Evolutionary conservation across 192 early-diverging fungal species (phyloP), one percentile per base, ranked within the genome.

Genomic region (Mortierella hygrophila): DNA sequence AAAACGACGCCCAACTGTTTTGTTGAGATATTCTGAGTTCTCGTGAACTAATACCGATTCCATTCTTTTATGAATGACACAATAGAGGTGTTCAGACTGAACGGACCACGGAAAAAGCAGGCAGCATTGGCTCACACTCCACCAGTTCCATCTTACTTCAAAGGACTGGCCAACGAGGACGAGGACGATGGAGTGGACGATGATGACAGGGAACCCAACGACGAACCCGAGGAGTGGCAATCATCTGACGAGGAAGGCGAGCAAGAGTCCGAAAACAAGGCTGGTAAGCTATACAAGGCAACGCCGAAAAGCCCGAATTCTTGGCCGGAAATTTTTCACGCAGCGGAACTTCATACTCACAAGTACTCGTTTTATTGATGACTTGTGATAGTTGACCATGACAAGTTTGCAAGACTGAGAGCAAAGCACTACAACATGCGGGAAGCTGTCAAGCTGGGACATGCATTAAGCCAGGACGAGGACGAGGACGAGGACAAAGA

Each of bases 351-450:
- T 54, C 35, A 18, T 72, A 20, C 29, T 70, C 57, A 47, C 29
- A 47, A 70, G 82, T 15, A 70, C 63, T 83, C 38, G 21, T 40
- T 5, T 54, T 74, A 38, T 37, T 44, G 49, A 9, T 6, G 52
- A 74, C 6, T 68, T 68, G 18, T 1, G 1, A 71, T 76, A 90
- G 83, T 74, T 88, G 93, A 91, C 57, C 95, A 94, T 76, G 90
- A 92, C 69, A 90, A 92, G 85, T 99, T 99, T 88, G 91, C 91
- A 57, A 89, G 91, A 75, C 85, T 96, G 85, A 91, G 98, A 72
- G 88, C 95, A 11, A 85, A 94, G 70, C 98, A 99, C 82, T 99
- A 99, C 89, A 95, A 98, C 79, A 97, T 97, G 96, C 93, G 93
- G 75, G 89, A 91, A 13, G 95, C 94, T 38, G 81, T 96, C 73